Evolutionary conservation across 257 asterid species (phyloP).

Genomic region (Penstemon barbatus): DNA sequence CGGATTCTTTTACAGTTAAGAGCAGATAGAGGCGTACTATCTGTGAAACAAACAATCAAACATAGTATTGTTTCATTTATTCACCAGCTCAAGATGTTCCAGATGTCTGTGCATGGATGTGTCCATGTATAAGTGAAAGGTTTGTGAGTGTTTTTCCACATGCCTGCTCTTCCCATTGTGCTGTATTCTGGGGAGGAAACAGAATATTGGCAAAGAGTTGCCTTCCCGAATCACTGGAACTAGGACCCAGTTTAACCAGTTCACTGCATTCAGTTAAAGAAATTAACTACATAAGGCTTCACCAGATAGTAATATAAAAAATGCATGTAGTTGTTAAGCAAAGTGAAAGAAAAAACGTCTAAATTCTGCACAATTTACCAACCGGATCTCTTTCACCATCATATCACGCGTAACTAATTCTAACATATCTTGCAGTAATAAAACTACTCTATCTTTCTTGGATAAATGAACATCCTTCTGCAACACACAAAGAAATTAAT

Average conservation of each 20-base stretch:
- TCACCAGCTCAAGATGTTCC: slow-evolving; percentile 19
- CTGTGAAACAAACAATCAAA: slow-evolving; percentile 42
- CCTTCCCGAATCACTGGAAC: slow-evolving; percentile 76
- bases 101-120: neutral
- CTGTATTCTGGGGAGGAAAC: slow-evolving; percentile 78
- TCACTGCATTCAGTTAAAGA: slow-evolving; percentile 53
- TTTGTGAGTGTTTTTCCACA: slow-evolving; percentile 17
- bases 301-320: slow-evolving; percentile 17
- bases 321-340: neutral
- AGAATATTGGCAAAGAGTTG: slow-evolving; percentile 77
- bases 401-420: slow-evolving; percentile 91
- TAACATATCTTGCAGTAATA: slow-evolving; percentile 89
- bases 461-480: slow-evolving; percentile 77
- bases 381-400: slow-evolving; percentile 92
- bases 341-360: slow-evolving; percentile 13
- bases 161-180: slow-evolving; percentile 99
- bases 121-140: neutral
- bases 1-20: slow-evolving; percentile 93
- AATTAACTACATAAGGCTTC: slow-evolving; percentile 8
- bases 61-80: slow-evolving; percentile 13
- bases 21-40: slow-evolving; percentile 92
- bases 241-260: slow-evolving; percentile 75
- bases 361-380: slow-evolving; percentile 34
- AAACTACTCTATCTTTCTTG: slow-evolving; percentile 73
- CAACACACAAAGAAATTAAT: slow-evolving; percentile 30